Conservation (phyloP, 768 basidiomycete species). For the Infundibulicybe gibba region DNA sequence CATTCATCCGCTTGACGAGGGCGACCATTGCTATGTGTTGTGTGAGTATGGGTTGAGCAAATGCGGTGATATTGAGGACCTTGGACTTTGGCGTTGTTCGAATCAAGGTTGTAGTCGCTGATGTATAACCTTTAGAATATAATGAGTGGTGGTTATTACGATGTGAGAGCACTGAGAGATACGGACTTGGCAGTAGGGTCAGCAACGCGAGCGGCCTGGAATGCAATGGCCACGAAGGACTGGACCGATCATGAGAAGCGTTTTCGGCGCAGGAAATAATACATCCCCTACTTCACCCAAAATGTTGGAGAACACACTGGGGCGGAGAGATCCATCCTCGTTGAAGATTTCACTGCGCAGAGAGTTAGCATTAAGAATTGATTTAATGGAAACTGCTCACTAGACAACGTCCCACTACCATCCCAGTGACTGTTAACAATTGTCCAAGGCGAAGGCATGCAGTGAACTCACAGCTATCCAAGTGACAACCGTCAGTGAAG, state of each 20-base stretch:
- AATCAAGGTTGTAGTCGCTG: conserved; percentile 48
- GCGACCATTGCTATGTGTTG: conserved; percentile 15
- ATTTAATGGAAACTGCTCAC: conserved; percentile 15
- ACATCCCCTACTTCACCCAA: conserved; percentile 35
- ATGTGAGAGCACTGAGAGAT: neutral
- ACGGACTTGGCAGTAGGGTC: conserved; percentile 44
- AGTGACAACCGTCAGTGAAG: neutral
- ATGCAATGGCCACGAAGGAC: conserved; percentile 50
- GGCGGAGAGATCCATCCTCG: conserved; percentile 44
- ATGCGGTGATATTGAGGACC: conserved; percentile 17
- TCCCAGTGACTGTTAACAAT: neutral
- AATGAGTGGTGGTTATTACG: neutral
- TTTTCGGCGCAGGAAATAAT: neutral
- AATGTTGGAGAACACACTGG: conserved; percentile 44
- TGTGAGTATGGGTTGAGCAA: conserved; percentile 13
- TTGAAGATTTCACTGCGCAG: conserved; percentile 42
- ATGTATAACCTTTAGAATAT: conserved; percentile 24
- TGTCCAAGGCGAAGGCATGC: neutral
- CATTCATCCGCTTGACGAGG: conserved; percentile 35
- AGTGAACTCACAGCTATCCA: conserved; percentile 7
- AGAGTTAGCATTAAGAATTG: neutral
- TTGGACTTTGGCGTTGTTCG: conserved; percentile 41
- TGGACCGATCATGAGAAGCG: conserved; percentile 10
- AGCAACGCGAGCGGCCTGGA: conserved; percentile 43
- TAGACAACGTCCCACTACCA: conserved; percentile 40